Evolutionary conservation across 345 rosid genomes (phyloP).

Genomic region (Aethionema arabicum): DNA sequence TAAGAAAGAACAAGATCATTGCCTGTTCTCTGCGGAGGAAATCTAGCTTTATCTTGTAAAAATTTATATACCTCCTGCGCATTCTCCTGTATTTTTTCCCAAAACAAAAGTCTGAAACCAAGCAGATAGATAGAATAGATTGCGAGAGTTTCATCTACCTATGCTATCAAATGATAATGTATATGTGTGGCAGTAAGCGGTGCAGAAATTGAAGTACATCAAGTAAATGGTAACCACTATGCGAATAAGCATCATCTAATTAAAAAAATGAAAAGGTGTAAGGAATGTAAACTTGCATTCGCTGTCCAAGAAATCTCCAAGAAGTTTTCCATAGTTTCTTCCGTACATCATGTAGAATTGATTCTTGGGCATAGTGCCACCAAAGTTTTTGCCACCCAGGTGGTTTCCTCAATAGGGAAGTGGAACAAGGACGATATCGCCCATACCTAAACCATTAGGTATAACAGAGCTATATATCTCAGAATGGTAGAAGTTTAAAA

Average conservation of each 20-base stretch:
- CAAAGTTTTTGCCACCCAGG: slow-evolving; percentile 76
- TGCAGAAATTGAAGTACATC: slow-evolving; percentile 6
- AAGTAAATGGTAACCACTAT: not conserved
- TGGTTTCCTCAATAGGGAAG: slow-evolving; percentile 53
- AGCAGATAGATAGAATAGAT: slow-evolving; percentile 16
- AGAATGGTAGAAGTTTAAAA: slow-evolving; percentile 1
- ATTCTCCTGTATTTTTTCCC: slow-evolving; percentile 48
- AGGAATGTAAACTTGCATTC: slow-evolving; percentile 55
- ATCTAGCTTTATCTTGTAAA: slow-evolving; percentile 73
- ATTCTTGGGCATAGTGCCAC: slow-evolving; percentile 91
- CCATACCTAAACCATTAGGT: slow-evolving; percentile 61
- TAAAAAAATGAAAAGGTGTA: not conserved
- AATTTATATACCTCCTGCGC: slow-evolving; percentile 67
- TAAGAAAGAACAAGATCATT: slow-evolving; percentile 17
- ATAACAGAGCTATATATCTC: slow-evolving; percentile 13
- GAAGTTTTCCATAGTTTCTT: slow-evolving; percentile 74
- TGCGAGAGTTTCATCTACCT: slow-evolving; percentile 2
- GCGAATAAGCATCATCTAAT: slow-evolving; percentile 14
- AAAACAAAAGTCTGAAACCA: slow-evolving; percentile 20
- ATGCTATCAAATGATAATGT: slow-evolving; percentile 12
- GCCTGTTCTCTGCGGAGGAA: slow-evolving; percentile 77
- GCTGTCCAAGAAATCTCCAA: slow-evolving; percentile 77
- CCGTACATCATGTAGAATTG: slow-evolving; percentile 69
- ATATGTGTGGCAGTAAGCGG: not conserved
- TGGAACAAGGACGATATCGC: slow-evolving; percentile 75